Evolutionary conservation across 108 stramenopile genomes (phyloP), one percentile per base, ranked within the genome.

Genomic region (Nitzschia sp.): DNA sequence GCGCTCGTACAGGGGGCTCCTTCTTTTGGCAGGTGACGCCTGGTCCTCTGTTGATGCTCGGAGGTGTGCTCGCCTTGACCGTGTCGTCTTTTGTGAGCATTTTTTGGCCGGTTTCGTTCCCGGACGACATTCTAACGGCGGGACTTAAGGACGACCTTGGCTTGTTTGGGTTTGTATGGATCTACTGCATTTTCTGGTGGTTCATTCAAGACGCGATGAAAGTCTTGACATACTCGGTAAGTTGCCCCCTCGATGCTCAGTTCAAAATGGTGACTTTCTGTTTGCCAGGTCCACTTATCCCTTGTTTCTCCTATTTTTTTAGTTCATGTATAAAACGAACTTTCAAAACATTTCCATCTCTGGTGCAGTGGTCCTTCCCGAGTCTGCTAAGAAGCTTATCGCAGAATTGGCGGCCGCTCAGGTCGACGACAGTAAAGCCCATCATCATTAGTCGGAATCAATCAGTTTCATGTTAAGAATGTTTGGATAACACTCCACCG

Each of bases 141-240:
- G 82, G 82, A 18, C 68, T 83, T 54, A 35, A 30, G 26, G 62
- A 28, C 55, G 72, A 83, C 68, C 67, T 76, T 54, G 70, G 63
- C 29, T 46, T 79, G 26, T 83, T 79, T 51, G 71, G 4, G 21
- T 83, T 83, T 66, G 73, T 83, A 8, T 83, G 82, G 82, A 60
- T 83, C 46, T 83, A 66, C 28, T 83, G 70, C 59, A 38, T 79
- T 4, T 18, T 83, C 23, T 83, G 70, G 31, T 83, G 74, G 74
- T 64, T 83, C 25, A 32, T 83, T 64, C 82, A 83, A 76, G 82
- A 83, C 53, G 36, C 61, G 0, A 61, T 75, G 34, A 79, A 83
- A 51, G 82, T 83, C 23, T 42, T 48, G 4, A 46, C 73, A 3
- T 82, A 78, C 55, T n/a, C n/a, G n/a, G n/a, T n/a, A n/a, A n/a